These are phyloP conservation scores for Apiotrichum gracile DNA, from an alignment of 1,284 basidiomycete species.

Conservation along the genomic window DNA sequence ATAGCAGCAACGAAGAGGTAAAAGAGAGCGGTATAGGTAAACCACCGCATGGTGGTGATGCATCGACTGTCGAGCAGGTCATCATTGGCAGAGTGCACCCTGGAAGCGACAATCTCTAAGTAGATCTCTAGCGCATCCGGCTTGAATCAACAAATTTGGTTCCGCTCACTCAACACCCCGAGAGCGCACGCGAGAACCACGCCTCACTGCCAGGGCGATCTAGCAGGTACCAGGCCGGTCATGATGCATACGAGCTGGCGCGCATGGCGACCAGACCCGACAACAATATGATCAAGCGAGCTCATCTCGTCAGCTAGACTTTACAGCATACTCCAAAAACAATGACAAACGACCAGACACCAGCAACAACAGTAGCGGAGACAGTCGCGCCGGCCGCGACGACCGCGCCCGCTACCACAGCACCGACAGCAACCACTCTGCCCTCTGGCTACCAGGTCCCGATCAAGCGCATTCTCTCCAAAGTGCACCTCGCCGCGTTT, in stretches of 20 bases:
- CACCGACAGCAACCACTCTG: background rate
- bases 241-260: too few species aligned
- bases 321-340: background rate
- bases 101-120: background rate
- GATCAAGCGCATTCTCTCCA: conserved; percentile 71
- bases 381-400: background rate
- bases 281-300: too few species aligned
- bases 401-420: background rate
- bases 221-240: too few species aligned
- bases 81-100: too few species aligned
- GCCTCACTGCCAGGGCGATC: too few species aligned
- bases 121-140: background rate
- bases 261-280: too few species aligned
- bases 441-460: conserved; percentile 32
- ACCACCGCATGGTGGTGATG: background rate
- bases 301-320: too few species aligned
- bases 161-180: too few species aligned
- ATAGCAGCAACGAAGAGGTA: background rate
- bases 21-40: background rate
- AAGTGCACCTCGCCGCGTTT: conserved; percentile 75
- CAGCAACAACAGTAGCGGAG: background rate
- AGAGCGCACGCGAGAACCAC: too few species aligned
- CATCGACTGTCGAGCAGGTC: too few species aligned
- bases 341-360: background rate
- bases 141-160: too few species aligned